A percentile compares a stretch with the other conserved stretches of the same genome.
phyloP scores from a whole-genome alignment of 495 filamentous ascomycete species.

The Aspergillus haitiensis region DNA sequence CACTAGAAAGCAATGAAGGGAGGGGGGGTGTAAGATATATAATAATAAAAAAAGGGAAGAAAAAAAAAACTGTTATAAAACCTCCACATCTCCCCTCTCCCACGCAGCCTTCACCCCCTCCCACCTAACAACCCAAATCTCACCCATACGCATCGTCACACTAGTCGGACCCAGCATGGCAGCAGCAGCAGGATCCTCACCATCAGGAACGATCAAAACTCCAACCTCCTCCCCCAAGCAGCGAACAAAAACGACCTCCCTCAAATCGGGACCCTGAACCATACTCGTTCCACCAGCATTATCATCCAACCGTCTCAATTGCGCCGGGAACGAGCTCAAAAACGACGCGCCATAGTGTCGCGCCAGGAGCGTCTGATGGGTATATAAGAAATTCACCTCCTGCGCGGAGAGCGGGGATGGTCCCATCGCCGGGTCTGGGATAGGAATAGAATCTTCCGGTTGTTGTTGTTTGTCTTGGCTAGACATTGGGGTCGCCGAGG shows the following conservation, averaged over 20 bases:
- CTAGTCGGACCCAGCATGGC: conserved; percentile 13
- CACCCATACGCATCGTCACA: conserved; percentile 67
- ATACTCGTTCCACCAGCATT: conserved; percentile 85
- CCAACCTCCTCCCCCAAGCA: conserved; percentile 60
- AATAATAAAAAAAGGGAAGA: conserved; percentile 2
- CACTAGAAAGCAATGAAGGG: conserved; percentile 1
- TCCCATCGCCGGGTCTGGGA: conserved; percentile 40
- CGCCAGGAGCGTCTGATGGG: conserved; percentile 79
- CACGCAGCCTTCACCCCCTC: conserved; percentile 73
- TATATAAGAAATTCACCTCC: conserved; percentile 74
- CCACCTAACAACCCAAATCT: conserved; percentile 88
- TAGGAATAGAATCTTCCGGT: conserved; percentile 42
- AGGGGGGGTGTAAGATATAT: too few species aligned
- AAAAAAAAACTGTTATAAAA: conserved; percentile 42
- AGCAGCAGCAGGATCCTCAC: conserved; percentile 50
- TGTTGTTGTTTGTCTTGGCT: conserved; percentile 20
- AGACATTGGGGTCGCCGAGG: conserved; percentile 51
- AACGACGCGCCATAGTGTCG: conserved; percentile 81
- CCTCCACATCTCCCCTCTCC: conserved; percentile 71
- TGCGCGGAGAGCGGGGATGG: conserved; percentile 61
- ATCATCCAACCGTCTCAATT: conserved; percentile 82
- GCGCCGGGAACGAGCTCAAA: conserved; percentile 72
- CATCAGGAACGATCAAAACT: conserved; percentile 48
- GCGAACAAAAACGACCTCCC: conserved; percentile 80
- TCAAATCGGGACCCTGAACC: conserved; percentile 82